These are phyloP conservation scores for Knoxdaviesia proteae DNA, from an alignment of 2,329 filamentous ascomycete genomes.

Conservation along the genomic window DNA sequence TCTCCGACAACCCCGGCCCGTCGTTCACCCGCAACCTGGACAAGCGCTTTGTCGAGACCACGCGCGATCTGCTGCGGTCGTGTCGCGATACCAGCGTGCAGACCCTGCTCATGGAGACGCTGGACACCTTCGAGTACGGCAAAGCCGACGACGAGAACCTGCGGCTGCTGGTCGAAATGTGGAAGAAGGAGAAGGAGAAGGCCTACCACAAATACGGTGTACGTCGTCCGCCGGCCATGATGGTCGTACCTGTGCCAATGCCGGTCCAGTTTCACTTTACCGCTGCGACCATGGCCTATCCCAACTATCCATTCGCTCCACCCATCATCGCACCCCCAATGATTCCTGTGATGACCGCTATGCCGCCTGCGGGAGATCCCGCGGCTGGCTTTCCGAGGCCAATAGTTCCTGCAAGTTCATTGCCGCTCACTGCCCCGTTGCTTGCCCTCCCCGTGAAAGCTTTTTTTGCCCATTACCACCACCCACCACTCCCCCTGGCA, in stretches of 20 bases:
- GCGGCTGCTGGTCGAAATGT: slow-evolving; percentile 57
- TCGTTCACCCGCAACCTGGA: slow-evolving; percentile 87
- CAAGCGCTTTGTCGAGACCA: slow-evolving; percentile 55
- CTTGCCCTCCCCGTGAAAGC: not conserved
- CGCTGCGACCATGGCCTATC: not conserved
- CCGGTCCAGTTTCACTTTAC: too few relatives aligned
- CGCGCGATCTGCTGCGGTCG: slow-evolving; percentile 54
- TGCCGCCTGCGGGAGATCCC: not conserved
- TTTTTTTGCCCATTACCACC: not conserved
- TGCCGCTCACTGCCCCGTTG: not conserved
- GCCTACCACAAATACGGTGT: slow-evolving; percentile 29
- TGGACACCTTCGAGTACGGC: slow-evolving; percentile 55
- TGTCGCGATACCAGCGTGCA: slow-evolving; percentile 56
- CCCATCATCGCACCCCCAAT: not conserved
- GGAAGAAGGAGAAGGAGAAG: slow-evolving; percentile 66
- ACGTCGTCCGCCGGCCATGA: slow-evolving; percentile 9
- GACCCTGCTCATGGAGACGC: slow-evolving; percentile 70
- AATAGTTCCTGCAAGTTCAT: not conserved
- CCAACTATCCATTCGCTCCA: not conserved
- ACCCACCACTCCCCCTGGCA: not conserved
- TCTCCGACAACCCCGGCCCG: slow-evolving; percentile 75
- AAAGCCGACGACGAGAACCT: slow-evolving; percentile 59
- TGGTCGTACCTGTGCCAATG: too few relatives aligned
- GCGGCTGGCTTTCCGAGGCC: not conserved
- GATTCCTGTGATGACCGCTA: too few relatives aligned